Evolutionary conservation across 805 yeast species (phyloP), one percentile per base, ranked within the genome.

Genomic region (Ogataea ramenticola): DNA sequence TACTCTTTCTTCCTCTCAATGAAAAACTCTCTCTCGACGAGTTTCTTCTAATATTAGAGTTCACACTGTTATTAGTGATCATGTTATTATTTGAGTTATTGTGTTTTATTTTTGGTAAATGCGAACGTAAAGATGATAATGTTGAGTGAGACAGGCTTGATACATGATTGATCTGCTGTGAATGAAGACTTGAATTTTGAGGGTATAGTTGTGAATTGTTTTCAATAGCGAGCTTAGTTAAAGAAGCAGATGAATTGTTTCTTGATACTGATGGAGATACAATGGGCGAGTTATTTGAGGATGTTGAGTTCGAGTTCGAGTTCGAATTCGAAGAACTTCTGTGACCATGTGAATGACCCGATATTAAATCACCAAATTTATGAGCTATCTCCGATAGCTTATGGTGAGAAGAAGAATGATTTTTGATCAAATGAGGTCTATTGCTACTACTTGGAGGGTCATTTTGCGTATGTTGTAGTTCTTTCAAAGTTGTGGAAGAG

Each of bases 311-410:
- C 20, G 56, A 49, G 21, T 44, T 43, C 2, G 52, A 45, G 20
- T 42, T 46, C 2, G 51, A 46, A 35, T 45, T 11, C 2, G 20
- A 47, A 9, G 58, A 47, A 3, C 46, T 35, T 14, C 57, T 46
- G 12, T 21, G 17, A 21, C 15, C 31, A 16, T 40, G 42, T 10
- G 6, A 4, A 36, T 19, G 16, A 29, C 36, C 36, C 9, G 29
- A 27, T n/a, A 60, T 39, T 17, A 49, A 51, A 11, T 60, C 64
- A 4, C 63, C 50, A 21, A 60, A 52, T 44, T 55, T 58, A 40
- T 56, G 58, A 7, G 60, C 61, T 7, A 58, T 46, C 6, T 60
- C 64, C 6, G 64, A 40, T 20, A 60, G 24, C 17, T 52, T 49
- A 29, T 48, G 46, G 21, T 57, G 60, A 1, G 64, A 58, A 1